These are phyloP conservation scores for Solanum acaule DNA, from an alignment of 257 asterid genomes.

Conservation along the genomic window DNA sequence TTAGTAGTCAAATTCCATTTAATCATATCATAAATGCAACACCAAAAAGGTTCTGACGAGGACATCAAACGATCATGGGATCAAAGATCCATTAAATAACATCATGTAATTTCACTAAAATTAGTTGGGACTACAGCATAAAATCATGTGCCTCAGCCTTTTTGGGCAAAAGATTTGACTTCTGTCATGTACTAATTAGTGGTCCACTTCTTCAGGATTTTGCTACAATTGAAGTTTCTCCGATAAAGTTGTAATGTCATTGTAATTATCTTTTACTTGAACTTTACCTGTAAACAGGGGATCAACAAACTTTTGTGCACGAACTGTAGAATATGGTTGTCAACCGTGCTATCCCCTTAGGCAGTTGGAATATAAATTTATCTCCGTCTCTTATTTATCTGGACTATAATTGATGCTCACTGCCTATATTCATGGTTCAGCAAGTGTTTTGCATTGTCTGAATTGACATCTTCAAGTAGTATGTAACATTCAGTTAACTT, in stretches of 20 bases:
- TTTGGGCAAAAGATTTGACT: background rate
- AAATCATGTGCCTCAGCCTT: background rate
- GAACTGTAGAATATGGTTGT: constrained; percentile 63
- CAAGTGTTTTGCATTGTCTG: background rate
- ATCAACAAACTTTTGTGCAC: constrained; percentile 32
- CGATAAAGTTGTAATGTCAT: background rate
- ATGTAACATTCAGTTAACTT: no score
- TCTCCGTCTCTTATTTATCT: background rate
- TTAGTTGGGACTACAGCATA: background rate
- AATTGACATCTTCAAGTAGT: no score
- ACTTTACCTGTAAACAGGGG: constrained; percentile 33
- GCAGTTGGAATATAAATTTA: background rate
- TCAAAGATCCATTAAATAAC: background rate
- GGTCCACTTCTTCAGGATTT: background rate
- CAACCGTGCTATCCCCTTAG: constrained; percentile 27
- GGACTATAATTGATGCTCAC: no score
- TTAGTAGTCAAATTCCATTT: background rate
- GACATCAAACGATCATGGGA: background rate
- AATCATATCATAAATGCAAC: background rate
- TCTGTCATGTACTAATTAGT: background rate
- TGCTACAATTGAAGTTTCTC: background rate
- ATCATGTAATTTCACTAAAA: background rate
- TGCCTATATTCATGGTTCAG: background rate
- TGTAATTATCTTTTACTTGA: background rate
- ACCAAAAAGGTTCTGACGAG: background rate